phyloP scores from a whole-genome alignment of 805 yeast genomes.

The Clavispora phyllophila region DNA sequence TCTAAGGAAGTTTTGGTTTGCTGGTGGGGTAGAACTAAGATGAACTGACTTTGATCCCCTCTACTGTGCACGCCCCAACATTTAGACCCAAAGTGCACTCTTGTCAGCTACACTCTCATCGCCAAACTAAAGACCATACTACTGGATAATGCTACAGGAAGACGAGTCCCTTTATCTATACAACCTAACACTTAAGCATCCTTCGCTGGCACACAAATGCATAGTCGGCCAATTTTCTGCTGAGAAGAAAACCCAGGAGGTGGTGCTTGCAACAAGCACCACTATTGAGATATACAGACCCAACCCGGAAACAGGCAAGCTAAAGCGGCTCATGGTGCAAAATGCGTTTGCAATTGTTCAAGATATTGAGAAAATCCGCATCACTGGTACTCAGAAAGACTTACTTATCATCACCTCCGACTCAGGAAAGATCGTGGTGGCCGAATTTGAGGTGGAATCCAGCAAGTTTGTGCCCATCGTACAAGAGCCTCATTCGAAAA shows the following conservation, averaged over 20 bases:
- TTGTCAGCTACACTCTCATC: not conserved
- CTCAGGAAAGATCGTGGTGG: constrained; percentile 62
- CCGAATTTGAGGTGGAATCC: constrained; percentile 40
- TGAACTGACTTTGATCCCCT: not conserved
- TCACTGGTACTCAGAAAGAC: constrained; percentile 52
- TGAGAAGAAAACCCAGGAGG: constrained; percentile 49
- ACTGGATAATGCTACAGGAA: constrained; percentile 7
- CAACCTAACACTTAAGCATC: constrained; percentile 63
- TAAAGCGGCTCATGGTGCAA: constrained; percentile 39
- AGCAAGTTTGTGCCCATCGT: constrained; percentile 40
- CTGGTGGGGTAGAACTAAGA: not conserved
- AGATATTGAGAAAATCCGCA: constrained; percentile 44
- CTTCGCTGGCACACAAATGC: constrained; percentile 49
- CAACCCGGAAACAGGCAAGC: constrained; percentile 52
- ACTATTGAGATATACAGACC: constrained; percentile 49
- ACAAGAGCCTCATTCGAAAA: constrained; percentile 67
- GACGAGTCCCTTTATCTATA: constrained; percentile 44
- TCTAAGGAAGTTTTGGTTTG: not conserved
- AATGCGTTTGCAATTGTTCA: constrained; percentile 58
- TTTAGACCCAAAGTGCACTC: not conserved
- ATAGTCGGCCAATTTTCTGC: constrained; percentile 68
- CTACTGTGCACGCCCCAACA: not conserved
- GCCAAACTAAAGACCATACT: not conserved
- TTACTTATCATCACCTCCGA: constrained; percentile 69
- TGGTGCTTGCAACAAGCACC: constrained; percentile 54